phyloP scores from a whole-genome alignment of 2,329 filamentous ascomycete genomes.

The Dryadomyces quercus-mongolicae region DNA sequence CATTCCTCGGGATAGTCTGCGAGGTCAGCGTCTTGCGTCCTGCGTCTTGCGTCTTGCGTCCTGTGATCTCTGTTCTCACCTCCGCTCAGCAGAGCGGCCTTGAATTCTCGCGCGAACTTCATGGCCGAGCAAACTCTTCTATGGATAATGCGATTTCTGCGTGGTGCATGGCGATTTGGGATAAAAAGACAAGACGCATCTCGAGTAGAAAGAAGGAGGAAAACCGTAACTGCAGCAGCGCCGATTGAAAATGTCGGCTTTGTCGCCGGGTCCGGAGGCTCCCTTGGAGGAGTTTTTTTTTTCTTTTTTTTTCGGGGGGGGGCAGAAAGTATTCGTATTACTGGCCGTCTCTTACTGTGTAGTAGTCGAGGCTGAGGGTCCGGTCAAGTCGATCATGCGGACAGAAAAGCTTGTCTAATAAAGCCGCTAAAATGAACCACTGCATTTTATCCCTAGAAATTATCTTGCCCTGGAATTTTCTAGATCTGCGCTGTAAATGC shows the following conservation, averaged over 20 bases:
- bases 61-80: neutral
- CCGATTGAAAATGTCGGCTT: too few species aligned
- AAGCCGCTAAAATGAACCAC: neutral
- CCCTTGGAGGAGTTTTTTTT: neutral
- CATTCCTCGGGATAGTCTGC: conserved; percentile 59
- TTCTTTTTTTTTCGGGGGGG: neutral
- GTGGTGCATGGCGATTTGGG: neutral
- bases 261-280: neutral
- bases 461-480: neutral
- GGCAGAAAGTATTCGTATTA: neutral
- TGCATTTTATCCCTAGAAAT: neutral
- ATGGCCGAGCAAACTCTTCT: conserved; percentile 33
- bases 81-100: conserved; percentile 42
- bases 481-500: neutral
- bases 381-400: neutral
- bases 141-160: neutral
- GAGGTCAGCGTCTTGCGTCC: too few species aligned
- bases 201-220: neutral
- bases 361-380: neutral
- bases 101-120: conserved; percentile 80
- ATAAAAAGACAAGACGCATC: neutral
- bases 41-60: too few species aligned
- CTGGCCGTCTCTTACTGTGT: neutral
- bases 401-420: conserved; percentile 3
- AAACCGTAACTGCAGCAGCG: neutral